phyloP scores from a whole-genome alignment of 2,329 filamentous ascomycete genomes.

The Ceratocystiopsis brevicomis region DNA sequence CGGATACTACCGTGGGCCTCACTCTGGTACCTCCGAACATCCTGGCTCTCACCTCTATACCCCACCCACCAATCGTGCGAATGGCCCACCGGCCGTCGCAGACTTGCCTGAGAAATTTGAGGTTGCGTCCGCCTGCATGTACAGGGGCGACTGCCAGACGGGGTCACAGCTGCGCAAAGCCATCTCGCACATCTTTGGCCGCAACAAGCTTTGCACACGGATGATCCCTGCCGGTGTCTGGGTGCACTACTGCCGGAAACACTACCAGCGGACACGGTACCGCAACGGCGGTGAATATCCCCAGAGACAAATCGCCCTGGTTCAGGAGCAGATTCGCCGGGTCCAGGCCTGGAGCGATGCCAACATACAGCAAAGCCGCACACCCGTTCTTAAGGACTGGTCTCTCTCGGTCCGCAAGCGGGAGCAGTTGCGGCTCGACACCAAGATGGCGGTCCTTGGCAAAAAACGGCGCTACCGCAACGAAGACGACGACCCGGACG shows the following conservation, averaged over 20 bases:
- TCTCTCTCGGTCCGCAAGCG: conserved; percentile 44
- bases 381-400: conserved; percentile 37
- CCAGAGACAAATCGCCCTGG: conserved; percentile 42
- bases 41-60: too few relatives aligned
- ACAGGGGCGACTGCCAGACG: conserved; percentile 37
- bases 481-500: conserved; percentile 17
- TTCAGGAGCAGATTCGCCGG: conserved; percentile 40
- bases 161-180: conserved; percentile 49
- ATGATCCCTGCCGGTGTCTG: conserved; percentile 50
- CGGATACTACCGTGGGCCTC: too few relatives aligned
- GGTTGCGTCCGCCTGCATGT: conserved; percentile 26
- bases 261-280: conserved; percentile 61
- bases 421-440: conserved; percentile 37
- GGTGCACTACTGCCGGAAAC: conserved; percentile 63
- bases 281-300: conserved; percentile 43
- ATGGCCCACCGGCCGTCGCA: too few relatives aligned
- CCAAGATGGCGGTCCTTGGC: conserved; percentile 15
- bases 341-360: conserved; percentile 43
- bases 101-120: conserved; percentile 6
- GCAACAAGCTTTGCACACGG: conserved; percentile 62
- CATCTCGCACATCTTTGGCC: conserved; percentile 64
- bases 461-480: conserved; percentile 14
- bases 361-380: conserved; percentile 20
- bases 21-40: too few relatives aligned
- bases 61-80: too few relatives aligned